Base-by-base conservation (phyloP, 2,329 filamentous ascomycete genomes). In the Hymenoscyphus infarciens region DNA sequence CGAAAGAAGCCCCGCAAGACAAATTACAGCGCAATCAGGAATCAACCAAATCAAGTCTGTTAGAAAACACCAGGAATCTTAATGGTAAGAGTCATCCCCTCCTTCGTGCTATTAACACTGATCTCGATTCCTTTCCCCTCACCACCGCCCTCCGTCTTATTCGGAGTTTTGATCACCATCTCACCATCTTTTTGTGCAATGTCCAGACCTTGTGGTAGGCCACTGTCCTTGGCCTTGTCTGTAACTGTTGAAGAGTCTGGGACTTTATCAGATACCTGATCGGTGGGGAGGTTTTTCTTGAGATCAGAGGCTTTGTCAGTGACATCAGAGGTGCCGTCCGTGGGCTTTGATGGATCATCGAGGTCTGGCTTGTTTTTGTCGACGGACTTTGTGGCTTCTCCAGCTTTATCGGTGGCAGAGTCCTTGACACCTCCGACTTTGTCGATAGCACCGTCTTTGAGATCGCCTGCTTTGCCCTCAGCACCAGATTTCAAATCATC, bases 61-160 rank as follows among this genome's bases (percentile, higher is more conserved):
- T 65, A 63, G 22, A 67, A 67, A 5, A 33, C 49, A 1, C 66
- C 65, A 1, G 69, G 69, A 53, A 71, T 70, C 45, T 66, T 68
- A 45, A 71, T 71, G 49, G 65, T 69, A 8, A 71, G 61, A 29
- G 62, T 68, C 15, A 67, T 71, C 25, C 69, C 69, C 3, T 67
- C 66, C 57, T 68, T 67, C 22, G 66, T 70, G n/a, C 67, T 69
- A 55, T 70, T 62, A 8, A 71, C 65, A 7, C 60, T 65, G 49
- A 71, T 71, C 63, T 70, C 66, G 54, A 71, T 71, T 3, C 69
- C 69, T 7, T 56, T 61, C n/a, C 31, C 59, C 19, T 56, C 52
- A 15, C 49, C 27, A 25, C 33, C 19, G 29, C 49, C 49, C 8
- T 35, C 19, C 10, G 49, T 56, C 1, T 42, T 31, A 29, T 55